Evolutionary conservation across 2,329 filamentous ascomycete genomes (phyloP), one percentile per base, ranked within the genome.

Genomic region (Macroventuria anomochaeta): DNA sequence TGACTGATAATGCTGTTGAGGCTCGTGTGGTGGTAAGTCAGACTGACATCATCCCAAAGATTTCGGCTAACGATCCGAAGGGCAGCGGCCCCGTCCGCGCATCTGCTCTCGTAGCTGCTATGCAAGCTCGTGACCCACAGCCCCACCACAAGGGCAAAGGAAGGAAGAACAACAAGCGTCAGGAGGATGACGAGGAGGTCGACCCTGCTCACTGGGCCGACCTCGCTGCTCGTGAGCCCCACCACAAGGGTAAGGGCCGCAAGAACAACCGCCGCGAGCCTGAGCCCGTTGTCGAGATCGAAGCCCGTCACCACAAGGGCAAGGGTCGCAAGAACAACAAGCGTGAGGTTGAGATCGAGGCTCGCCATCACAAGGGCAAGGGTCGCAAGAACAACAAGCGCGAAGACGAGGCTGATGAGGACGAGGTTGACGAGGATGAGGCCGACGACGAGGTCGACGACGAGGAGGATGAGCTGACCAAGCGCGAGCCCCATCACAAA

Each of bases 21-120:
- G 67, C 67, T 39, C 70, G 69, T 37, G 53, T 65, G 41, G 61
- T 62, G 5, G 69, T 68, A 62, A 62, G 65, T 61, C 32, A 10
- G 2, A 12, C 3, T 15, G 13, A 5, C 3, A n/a, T 8, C 13
- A 13, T 15, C 11, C 6, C n/a, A 15, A 13, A 20, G 13, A 15
- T 34, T 37, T 12, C n/a, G 18, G 18, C 60, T 66, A 33, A 67
- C 38, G 36, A 18, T 17, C 26, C 11, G n/a, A n/a, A 69, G 65
- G 64, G 56, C 57, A 67, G 65, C 29, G 67, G 63, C 17, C 61
- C 61, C 12, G 55, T 59, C 29, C 62, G 53, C 18, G 56, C 55
- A 34, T 34, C 56, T 18, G 61, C 63, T 43, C 59, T 68, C 15
- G 59, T 66, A 32, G 63, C 61, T 51, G 57, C 64, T 23, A 61